Percentiles rank a stretch among this genome's conserved stretches.
These are phyloP conservation scores for Mycogone perniciosa DNA, from an alignment of 2,329 filamentous ascomycete species.

Conservation along the genomic window DNA sequence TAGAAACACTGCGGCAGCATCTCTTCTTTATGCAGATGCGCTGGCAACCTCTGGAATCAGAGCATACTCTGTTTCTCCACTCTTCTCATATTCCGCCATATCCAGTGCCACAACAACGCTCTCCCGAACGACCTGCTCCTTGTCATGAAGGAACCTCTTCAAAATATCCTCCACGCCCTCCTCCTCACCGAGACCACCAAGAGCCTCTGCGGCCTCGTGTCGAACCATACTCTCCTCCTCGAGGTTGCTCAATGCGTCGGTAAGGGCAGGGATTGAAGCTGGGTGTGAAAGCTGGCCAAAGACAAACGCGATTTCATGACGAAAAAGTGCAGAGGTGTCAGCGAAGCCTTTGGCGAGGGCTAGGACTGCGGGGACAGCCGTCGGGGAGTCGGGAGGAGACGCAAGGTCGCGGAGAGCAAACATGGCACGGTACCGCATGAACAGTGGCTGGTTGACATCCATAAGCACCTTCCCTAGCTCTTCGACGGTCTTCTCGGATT, in stretches of 20 bases:
- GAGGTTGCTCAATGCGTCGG: conserved; percentile 67
- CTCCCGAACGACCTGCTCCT: conserved; percentile 88
- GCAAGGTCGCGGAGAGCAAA: conserved; percentile 93
- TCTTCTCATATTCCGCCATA: conserved; percentile 96
- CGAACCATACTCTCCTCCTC: conserved; percentile 93
- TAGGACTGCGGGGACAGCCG: conserved; percentile 78
- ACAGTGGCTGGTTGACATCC: conserved; percentile 72
- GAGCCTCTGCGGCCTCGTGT: conserved; percentile 92
- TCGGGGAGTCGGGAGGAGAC: conserved; percentile 84
- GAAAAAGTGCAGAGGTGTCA: conserved; percentile 86
- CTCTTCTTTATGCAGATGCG: conserved; percentile 31
- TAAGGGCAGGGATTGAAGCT: conserved; percentile 88
- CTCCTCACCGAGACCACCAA: conserved; percentile 89
- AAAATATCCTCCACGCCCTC: conserved; percentile 84
- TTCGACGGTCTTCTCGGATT: conserved; percentile 62
- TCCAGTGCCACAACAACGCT: conserved; percentile 93
- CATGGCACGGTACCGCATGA: conserved; percentile 95
- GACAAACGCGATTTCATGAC: conserved; percentile 96
- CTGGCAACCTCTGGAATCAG: conserved; percentile 63
- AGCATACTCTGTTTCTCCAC: conserved; percentile 83
- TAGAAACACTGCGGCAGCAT: not conserved
- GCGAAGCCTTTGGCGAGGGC: conserved; percentile 79
- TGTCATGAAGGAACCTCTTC: conserved; percentile 77
- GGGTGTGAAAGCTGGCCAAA: conserved; percentile 95
- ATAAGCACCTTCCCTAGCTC: conserved; percentile 72